These are phyloP conservation scores for Phytophthora ohioensis DNA, from an alignment of 352 stramenopile species.

Conservation along the genomic window DNA sequence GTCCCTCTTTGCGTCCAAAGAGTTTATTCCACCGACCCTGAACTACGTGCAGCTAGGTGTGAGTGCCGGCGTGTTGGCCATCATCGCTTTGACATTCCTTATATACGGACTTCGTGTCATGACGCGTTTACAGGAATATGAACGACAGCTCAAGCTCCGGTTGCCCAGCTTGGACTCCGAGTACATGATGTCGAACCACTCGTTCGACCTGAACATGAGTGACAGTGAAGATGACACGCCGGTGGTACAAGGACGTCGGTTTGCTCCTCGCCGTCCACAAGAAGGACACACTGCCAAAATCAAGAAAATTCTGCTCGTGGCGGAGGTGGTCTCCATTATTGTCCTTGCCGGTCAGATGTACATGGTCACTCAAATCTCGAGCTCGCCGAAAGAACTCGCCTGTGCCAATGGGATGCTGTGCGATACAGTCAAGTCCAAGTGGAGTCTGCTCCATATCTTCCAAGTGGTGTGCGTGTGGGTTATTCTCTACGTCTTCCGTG, in stretches of 20 bases:
- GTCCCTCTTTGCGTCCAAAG: slow-evolving; percentile 44
- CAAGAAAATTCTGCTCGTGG: slow-evolving; percentile 39
- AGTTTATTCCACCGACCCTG: slow-evolving; percentile 38
- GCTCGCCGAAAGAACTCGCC: slow-evolving; percentile 26
- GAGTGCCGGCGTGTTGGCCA: slow-evolving; percentile 27
- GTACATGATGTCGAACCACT: slow-evolving; percentile 33
- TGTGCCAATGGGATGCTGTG: slow-evolving; percentile 42
- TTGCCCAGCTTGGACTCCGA: slow-evolving; percentile 22
- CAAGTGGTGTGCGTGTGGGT: slow-evolving; percentile 38
- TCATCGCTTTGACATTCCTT: slow-evolving; percentile 40
- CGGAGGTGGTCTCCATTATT: slow-evolving; percentile 27
- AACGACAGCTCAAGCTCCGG: slow-evolving; percentile 28
- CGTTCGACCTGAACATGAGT: slow-evolving; percentile 34
- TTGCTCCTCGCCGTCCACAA: slow-evolving; percentile 16
- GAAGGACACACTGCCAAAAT: slow-evolving; percentile 41
- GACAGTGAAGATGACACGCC: slow-evolving; percentile 26
- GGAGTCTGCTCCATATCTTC: slow-evolving; percentile 39
- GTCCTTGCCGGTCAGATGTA: slow-evolving; percentile 37
- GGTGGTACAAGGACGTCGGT: slow-evolving; percentile 16
- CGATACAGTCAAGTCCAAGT: slow-evolving; percentile 20
- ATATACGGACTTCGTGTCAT: slow-evolving; percentile 43
- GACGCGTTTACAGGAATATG: slow-evolving; percentile 32
- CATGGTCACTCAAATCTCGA: slow-evolving; percentile 20
- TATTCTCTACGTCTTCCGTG: slow-evolving; percentile 40
- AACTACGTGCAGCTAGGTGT: slow-evolving; percentile 41